A percentile compares a stretch with the other conserved stretches of the same genome.
Conservation (phyloP, 192 early-diverging fungal species). For the Backusella psychrophila region DNA sequence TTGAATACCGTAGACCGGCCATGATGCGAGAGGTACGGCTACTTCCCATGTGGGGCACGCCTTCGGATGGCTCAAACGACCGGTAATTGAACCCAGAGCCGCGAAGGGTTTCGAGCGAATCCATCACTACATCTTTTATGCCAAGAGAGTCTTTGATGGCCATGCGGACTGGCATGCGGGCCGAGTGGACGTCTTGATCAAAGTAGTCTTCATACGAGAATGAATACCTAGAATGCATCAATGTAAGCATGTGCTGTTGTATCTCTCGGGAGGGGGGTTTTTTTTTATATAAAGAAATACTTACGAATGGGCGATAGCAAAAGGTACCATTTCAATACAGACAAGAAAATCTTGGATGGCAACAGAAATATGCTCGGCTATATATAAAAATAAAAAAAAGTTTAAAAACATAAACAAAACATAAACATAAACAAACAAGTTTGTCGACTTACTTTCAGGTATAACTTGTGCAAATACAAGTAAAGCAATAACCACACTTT, state of each 20-base stretch:
- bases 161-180: constrained; percentile 70
- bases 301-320: constrained; percentile 77
- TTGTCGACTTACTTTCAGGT: constrained; percentile 53
- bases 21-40: constrained; percentile 56
- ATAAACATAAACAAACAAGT: constrained; percentile 9
- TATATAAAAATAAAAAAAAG: constrained; percentile 15
- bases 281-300: constrained; percentile 22
- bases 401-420: constrained; percentile 26
- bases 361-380: constrained; percentile 66
- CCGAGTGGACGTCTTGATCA: constrained; percentile 63
- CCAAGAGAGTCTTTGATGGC: constrained; percentile 83
- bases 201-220: constrained; percentile 84
- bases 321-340: constrained; percentile 86
- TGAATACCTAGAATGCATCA: constrained; percentile 42
- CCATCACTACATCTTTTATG: constrained; percentile 79
- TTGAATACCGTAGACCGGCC: constrained; percentile 54
- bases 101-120: constrained; percentile 73
- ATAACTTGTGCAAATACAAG: constrained; percentile 76
- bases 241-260: too few relatives aligned
- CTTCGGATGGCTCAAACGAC: constrained; percentile 74
- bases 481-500: constrained; percentile 80
- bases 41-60: constrained; percentile 54
- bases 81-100: constrained; percentile 78
- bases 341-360: constrained; percentile 90
- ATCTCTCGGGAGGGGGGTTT: neutral